Evolutionary conservation across 305 asterid species (phyloP), one percentile per base, ranked within the genome.

Genomic region (Fraxinus sp.): DNA sequence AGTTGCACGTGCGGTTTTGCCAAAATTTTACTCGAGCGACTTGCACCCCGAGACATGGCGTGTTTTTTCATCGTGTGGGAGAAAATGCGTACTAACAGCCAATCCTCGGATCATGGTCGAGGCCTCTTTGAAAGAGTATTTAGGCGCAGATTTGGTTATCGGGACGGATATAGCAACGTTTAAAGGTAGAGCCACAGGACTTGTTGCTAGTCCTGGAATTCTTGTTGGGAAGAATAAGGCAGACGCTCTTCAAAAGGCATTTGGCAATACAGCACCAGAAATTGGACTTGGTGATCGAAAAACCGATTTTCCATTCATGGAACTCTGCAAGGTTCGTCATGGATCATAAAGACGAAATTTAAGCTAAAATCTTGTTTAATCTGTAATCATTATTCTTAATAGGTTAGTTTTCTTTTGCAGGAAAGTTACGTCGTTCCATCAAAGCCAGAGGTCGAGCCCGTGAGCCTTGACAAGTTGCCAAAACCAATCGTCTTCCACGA

Each of bases 401-500:
- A 68, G 37, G 37, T 70, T 30, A 5, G 18, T 46, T 6, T 18
- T 46, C 1, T 1, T 57, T 28, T 71, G 66, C 87, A 90, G 97
- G 94, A 92, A 64, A 79, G 91, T 20, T 93, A 88, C 82, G 74
- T 90, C 13, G 96, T 92, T 10, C 84, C 57, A 3, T 46, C 26
- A 70, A 57, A 62, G 16, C 83, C 79, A 10, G 81, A 57, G 10
- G 76, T 82, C 14, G 83, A 82, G 76, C 91, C 93, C 11, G 85
- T 89, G 70, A 80, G 87, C 86, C 82, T 75, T 0, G 91, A 89
- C 30, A 89, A 87, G 79, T 77, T 92, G 78, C 87, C 90, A 11
- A 93, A 90, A 66, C 93, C 92, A 0, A 83, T 93, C 24, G 90
- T 93, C n/a, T 93, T 93, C 85, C 97, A 93, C 59, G 97, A 93